Base-by-base conservation (phyloP, 2,329 filamentous ascomycete species). In the Bipolaris bicolor region DNA sequence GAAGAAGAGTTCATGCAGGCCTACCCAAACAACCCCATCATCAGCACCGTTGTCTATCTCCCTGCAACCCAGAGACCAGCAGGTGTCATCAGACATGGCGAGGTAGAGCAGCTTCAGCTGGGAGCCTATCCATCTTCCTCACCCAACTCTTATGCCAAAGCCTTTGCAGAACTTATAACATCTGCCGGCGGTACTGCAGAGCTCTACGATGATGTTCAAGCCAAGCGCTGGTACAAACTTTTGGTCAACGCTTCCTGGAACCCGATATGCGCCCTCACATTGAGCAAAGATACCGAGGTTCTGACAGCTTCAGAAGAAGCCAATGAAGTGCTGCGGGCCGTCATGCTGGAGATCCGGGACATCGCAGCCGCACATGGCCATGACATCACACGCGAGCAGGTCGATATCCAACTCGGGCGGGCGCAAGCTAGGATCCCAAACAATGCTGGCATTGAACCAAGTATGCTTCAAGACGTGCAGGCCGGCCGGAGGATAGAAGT, bases 191-290 rank as follows among this genome's bases (percentile, higher is more conserved):
- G 77, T 3, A 80, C 81, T 2, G 80, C 82, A 44, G 65, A 79
- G n/a, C 72, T 84, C 5, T 78, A 82, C 36, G 77, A 80, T 3
- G 79, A 88, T 58, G 79, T 89, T 7, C 85, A 88, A 60, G 68
- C 79, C 0, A 79, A 82, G 50, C 79, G 86, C 7, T 88, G 86
- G 86, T 78, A 79, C 50, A 89, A 88, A 70, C 78, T 88, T 0
- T 75, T 88, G 0, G 77, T 85, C 70, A 88, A 88, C 65, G 85
- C 82, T 1, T 79, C 83, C 0, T 88, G 84, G 82, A 88, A 88
- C 62, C 82, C 85, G 0, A 78, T 87, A 34, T 86, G 83, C 40
- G 84, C 85, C 0, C 74, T 88, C 1, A 82, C 84, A 0, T 78
- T 82, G 0, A 78, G 79, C 40, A 81, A 83, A 55, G 85, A 85